phyloP scores from a whole-genome alignment of 139 green algal genomes.

The Micractinium sp. region DNA sequence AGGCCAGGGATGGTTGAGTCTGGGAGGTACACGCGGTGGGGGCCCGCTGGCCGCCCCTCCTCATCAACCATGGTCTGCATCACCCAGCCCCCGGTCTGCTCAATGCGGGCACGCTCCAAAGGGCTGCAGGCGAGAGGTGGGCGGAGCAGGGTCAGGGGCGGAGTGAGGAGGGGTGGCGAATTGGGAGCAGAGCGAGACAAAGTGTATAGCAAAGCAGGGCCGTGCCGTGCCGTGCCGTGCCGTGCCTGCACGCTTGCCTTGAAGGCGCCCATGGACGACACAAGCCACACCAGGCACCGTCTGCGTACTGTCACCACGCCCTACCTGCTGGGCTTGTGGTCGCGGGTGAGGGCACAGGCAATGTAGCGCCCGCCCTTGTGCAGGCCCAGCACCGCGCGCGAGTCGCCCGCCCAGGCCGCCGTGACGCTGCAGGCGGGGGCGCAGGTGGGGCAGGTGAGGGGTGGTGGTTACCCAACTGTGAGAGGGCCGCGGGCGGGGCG shows the following conservation, averaged over 20 bases:
- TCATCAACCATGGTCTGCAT: conserved; percentile 15
- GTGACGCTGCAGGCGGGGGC: conserved; percentile 16
- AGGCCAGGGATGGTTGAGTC: conserved; percentile 57
- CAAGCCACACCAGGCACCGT: neutral
- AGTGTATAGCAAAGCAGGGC: neutral
- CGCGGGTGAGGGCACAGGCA: conserved; percentile 48
- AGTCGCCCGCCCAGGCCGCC: conserved; percentile 28
- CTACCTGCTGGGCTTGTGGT: conserved; percentile 68
- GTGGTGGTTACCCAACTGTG: neutral
- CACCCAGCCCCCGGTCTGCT: conserved; percentile 17
- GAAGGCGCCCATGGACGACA: neutral
- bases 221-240: neutral
- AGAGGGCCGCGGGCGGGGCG: neutral
- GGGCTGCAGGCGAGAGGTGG: neutral
- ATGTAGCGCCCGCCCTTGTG: conserved; percentile 27
- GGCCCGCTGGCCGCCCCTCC: conserved; percentile 23
- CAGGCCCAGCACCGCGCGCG: conserved; percentile 54
- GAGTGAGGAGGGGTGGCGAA: neutral
- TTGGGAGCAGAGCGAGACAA: neutral
- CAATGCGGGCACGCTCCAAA: conserved; percentile 30
- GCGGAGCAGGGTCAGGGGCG: neutral
- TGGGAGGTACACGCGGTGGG: conserved; percentile 61
- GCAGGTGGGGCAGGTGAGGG: neutral
- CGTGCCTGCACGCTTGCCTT: no score
- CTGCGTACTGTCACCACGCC: no score